Evolutionary conservation across 2,329 filamentous ascomycete species (phyloP).

Genomic region (Aureobasidium vineae): DNA sequence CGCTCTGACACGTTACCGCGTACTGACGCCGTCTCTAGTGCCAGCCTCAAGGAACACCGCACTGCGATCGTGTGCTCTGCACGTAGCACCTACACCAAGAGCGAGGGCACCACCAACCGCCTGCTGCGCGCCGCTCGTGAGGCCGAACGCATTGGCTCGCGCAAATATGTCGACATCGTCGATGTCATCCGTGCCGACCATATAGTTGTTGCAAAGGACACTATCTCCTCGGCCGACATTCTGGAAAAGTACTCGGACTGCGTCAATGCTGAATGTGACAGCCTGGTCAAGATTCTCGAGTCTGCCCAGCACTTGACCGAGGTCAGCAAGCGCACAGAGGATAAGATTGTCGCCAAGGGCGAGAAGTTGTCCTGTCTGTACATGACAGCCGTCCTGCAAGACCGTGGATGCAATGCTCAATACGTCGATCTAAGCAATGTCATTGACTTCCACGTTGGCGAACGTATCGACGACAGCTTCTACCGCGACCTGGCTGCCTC

Average conservation of each 20-base stretch:
- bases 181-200: conserved; percentile 82
- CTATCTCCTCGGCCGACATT: conserved; percentile 42
- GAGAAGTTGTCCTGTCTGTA: conserved; percentile 94
- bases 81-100: conserved; percentile 89
- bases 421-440: conserved; percentile 88
- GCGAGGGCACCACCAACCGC: conserved; percentile 85
- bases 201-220: conserved; percentile 63
- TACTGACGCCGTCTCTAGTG: conserved; percentile 38
- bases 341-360: conserved; percentile 86
- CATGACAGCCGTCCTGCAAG: conserved; percentile 80
- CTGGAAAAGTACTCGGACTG: conserved; percentile 59
- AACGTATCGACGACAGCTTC: conserved; percentile 49
- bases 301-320: conserved; percentile 59
- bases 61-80: conserved; percentile 95
- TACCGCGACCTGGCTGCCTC: conserved; percentile 46
- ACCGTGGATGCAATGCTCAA: conserved; percentile 76
- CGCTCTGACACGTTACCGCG: neutral
- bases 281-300: conserved; percentile 71
- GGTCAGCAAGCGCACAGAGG: conserved; percentile 52
- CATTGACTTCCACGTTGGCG: conserved; percentile 58
- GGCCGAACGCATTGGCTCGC: conserved; percentile 44
- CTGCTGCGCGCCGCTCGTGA: conserved; percentile 51
- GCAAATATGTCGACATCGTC: conserved; percentile 70
- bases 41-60: conserved; percentile 62
- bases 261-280: conserved; percentile 75